These are phyloP conservation scores for Teunomyces funiuensis DNA, from an alignment of 805 yeast genomes.

Conservation along the genomic window DNA sequence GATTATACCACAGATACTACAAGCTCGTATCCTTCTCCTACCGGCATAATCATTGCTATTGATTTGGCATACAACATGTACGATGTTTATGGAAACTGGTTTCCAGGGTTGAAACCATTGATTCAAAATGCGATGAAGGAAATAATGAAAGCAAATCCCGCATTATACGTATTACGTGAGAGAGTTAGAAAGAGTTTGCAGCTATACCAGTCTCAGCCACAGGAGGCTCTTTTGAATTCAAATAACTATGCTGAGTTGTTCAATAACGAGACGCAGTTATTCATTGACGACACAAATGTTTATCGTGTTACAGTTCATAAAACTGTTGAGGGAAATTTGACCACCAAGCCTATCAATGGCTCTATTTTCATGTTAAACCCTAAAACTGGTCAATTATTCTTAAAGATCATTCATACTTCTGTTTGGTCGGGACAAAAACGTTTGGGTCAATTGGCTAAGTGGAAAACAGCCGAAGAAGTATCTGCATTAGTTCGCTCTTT, in stretches of 20 bases:
- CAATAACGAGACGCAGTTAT: slow-evolving; percentile 77
- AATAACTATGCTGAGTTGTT: slow-evolving; percentile 88
- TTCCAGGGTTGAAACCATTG: slow-evolving; percentile 88
- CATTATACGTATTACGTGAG: slow-evolving; percentile 86
- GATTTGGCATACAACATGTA: slow-evolving; percentile 95
- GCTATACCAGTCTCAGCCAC: slow-evolving; percentile 89
- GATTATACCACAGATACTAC: slow-evolving; percentile 89
- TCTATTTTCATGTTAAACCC: slow-evolving; percentile 89
- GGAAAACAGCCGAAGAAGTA: slow-evolving; percentile 98
- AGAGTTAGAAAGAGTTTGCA: slow-evolving; percentile 93
- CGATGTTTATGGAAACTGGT: slow-evolving; percentile 97
- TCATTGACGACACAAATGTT: slow-evolving; percentile 92
- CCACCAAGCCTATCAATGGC: slow-evolving; percentile 93
- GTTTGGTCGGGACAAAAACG: slow-evolving; percentile 98
- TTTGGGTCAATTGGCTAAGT: slow-evolving; percentile 87
- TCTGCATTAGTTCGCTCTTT: slow-evolving; percentile 86
- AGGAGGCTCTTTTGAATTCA: slow-evolving; percentile 86
- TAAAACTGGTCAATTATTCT: slow-evolving; percentile 81
- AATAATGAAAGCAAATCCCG: slow-evolving; percentile 93
- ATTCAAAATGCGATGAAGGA: slow-evolving; percentile 90
- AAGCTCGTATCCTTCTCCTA: slow-evolving; percentile 86
- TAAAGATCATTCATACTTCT: slow-evolving; percentile 88
- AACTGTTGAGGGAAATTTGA: slow-evolving; percentile 88
- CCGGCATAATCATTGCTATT: slow-evolving; percentile 87
- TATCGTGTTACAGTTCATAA: slow-evolving; percentile 89